Conservation (phyloP, 78 protist genomes). For the Creolimax fragrantissima region DNA sequence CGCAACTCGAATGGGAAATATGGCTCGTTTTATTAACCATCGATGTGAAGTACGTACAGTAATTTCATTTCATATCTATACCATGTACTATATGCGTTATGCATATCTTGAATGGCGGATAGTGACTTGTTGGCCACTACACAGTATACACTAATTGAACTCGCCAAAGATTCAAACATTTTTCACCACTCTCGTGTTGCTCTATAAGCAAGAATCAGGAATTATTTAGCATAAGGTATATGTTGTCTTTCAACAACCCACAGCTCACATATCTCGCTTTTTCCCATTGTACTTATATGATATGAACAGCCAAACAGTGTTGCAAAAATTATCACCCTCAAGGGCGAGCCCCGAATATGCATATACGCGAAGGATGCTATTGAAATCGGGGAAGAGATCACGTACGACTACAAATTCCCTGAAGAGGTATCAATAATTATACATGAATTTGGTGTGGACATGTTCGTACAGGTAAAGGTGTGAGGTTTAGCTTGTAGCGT, state of each 20-base stretch:
- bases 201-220: no score
- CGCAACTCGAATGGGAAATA: constrained; percentile 85
- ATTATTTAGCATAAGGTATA: no score
- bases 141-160: no score
- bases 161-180: no score
- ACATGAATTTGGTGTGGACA: background rate
- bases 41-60: constrained; percentile 66
- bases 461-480: background rate
- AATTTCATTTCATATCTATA: background rate
- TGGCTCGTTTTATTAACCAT: constrained; percentile 96
- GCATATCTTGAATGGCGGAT: no score
- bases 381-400: constrained; percentile 81
- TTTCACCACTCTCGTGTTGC: no score
- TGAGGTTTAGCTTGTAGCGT: background rate
- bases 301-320: constrained; percentile 77
- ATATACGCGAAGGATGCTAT: constrained; percentile 76
- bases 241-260: no score
- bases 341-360: constrained; percentile 56
- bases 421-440: constrained; percentile 49
- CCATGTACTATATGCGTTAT: no score
- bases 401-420: constrained; percentile 93
- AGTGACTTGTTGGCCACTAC: background rate
- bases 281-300: background rate
- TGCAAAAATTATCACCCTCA: constrained; percentile 68
- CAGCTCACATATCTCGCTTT: no score